Conservation (phyloP, 2,329 filamentous ascomycete species). For the Phialophora expanda region DNA sequence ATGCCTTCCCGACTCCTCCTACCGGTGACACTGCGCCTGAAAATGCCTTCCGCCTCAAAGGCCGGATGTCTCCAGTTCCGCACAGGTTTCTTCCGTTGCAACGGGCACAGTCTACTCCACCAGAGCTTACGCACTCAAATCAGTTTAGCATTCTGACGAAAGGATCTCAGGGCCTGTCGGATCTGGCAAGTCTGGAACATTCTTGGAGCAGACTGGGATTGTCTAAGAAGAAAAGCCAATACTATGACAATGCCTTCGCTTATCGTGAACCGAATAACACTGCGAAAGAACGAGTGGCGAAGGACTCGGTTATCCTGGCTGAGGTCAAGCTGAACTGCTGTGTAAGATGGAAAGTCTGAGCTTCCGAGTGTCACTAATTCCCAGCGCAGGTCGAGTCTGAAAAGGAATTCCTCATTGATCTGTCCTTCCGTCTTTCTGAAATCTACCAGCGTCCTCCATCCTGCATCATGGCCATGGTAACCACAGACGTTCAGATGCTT, state of each 20-base stretch:
- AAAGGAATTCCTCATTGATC: constrained; percentile 74
- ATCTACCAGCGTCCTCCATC: constrained; percentile 76
- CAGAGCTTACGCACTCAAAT: constrained; percentile 35
- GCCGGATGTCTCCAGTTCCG: constrained; percentile 31
- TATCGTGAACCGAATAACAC: constrained; percentile 46
- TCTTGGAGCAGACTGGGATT: constrained; percentile 38
- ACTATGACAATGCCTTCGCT: constrained; percentile 50
- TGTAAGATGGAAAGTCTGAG: constrained; percentile 50
- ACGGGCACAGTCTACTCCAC: constrained; percentile 37
- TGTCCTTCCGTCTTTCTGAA: constrained; percentile 73
- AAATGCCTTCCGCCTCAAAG: constrained; percentile 26
- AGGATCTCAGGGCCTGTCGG: constrained; percentile 28
- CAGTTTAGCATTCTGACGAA: constrained; percentile 32
- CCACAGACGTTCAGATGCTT: constrained; percentile 75
- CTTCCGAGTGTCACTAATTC: constrained; percentile 34
- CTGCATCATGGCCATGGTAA: constrained; percentile 75
- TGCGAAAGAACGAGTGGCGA: constrained; percentile 55
- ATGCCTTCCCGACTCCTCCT: constrained; percentile 39
- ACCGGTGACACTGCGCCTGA: constrained; percentile 19
- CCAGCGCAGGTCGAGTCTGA: constrained; percentile 66
- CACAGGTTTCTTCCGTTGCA: constrained; percentile 23
- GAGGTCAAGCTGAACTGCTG: constrained; percentile 70
- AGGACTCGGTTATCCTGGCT: constrained; percentile 65
- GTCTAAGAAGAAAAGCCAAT: constrained; percentile 46
- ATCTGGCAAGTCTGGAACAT: constrained; percentile 33